A percentile compares a stretch with the other conserved stretches of the same genome.
Evolutionary conservation across 805 yeast genomes (phyloP).

Genomic region (Hanseniaspora guilliermondii): DNA sequence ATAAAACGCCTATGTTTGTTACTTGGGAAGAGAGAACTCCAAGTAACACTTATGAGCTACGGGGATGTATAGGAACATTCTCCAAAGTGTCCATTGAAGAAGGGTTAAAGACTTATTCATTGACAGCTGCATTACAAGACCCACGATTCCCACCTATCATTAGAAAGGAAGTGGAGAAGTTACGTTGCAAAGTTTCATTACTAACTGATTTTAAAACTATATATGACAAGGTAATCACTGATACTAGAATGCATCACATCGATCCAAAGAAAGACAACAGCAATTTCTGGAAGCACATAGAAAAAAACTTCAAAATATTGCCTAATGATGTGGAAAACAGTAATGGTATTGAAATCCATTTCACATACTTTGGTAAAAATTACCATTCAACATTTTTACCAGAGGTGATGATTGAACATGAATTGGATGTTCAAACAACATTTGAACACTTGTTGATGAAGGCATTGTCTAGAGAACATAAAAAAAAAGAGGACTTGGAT

Average conservation of each 20-base stretch:
- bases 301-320: not conserved
- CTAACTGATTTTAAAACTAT: constrained; percentile 31
- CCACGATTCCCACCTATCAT: constrained; percentile 59
- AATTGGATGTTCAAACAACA: constrained; percentile 66
- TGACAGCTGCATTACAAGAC: constrained; percentile 66
- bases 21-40: constrained; percentile 55
- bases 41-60: constrained; percentile 28
- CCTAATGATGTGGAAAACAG: constrained; percentile 33
- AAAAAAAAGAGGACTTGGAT: constrained; percentile 19
- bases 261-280: constrained; percentile 33
- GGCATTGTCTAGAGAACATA: constrained; percentile 23
- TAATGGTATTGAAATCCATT: constrained; percentile 63
- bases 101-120: constrained; percentile 53
- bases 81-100: constrained; percentile 36
- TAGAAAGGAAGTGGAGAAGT: constrained; percentile 38
- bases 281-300: constrained; percentile 47
- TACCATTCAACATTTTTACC: constrained; percentile 79
- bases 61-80: constrained; percentile 96
- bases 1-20: constrained; percentile 57
- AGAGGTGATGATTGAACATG: constrained; percentile 76
- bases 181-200: constrained; percentile 31
- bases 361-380: constrained; percentile 30
- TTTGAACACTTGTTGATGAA: constrained; percentile 57
- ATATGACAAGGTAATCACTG: constrained; percentile 41
- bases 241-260: constrained; percentile 33